A percentile compares a stretch with the other conserved stretches of the same genome.
These are phyloP conservation scores for Aegilops longissima DNA, from an alignment of 176 grass and related monocot genomes.

Conservation along the genomic window DNA sequence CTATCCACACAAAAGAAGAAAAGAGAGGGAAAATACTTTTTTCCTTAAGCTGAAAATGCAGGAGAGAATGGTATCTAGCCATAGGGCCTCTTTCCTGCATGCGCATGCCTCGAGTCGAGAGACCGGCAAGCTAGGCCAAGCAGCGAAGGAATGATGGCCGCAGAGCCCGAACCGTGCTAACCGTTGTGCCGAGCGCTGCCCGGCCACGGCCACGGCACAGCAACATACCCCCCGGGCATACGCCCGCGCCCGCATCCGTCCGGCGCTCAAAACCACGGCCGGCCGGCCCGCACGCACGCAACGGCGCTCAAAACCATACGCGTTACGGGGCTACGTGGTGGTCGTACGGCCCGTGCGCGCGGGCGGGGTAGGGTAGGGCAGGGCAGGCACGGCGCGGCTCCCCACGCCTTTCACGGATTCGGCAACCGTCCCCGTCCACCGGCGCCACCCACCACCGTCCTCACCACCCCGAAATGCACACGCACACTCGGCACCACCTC, in stretches of 20 bases:
- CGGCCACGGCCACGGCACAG: neutral
- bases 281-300: neutral
- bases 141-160: neutral
- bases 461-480: slow-evolving; percentile 39
- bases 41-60: no score
- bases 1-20: neutral
- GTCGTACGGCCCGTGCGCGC: neutral
- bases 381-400: neutral
- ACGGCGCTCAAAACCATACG: slow-evolving; percentile 5
- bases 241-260: neutral
- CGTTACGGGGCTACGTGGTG: slow-evolving; percentile 15
- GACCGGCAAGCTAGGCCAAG: neutral
- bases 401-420: slow-evolving; percentile 62
- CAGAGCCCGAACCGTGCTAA: slow-evolving; percentile 52
- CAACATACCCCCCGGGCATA: neutral
- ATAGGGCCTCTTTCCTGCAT: neutral
- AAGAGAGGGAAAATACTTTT: no score
- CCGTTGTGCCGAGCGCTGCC: slow-evolving; percentile 34
- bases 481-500: slow-evolving; percentile 9
- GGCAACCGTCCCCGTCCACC: slow-evolving; percentile 54
- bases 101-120: neutral
- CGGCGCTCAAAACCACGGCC: slow-evolving; percentile 15
- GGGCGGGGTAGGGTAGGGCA: neutral
- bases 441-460: slow-evolving; percentile 16
- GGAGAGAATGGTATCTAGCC: neutral